These are phyloP conservation scores for Kodamaea jinghongensis DNA, from an alignment of 805 yeast genomes.

Conservation along the genomic window DNA sequence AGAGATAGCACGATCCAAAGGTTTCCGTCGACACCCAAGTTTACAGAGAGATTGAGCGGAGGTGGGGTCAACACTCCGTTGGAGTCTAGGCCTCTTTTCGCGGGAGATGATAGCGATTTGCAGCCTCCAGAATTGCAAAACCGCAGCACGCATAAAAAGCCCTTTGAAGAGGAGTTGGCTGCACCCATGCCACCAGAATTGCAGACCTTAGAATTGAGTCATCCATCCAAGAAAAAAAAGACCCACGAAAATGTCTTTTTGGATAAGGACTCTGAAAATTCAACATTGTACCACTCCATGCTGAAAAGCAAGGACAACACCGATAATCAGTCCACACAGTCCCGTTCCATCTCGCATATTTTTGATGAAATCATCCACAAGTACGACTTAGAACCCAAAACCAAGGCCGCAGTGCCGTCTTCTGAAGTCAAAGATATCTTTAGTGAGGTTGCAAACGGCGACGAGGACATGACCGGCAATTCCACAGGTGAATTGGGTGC, in stretches of 20 bases:
- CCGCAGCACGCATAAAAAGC: constrained; percentile 1
- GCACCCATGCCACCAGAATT: constrained; percentile 8
- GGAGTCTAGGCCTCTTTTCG: constrained; percentile 19
- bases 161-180: constrained; percentile 6
- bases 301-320: constrained; percentile 15
- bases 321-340: constrained; percentile 16
- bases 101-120: constrained; percentile 30
- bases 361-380: constrained; percentile 28
- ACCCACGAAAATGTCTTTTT: constrained; percentile 32
- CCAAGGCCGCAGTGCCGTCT: constrained; percentile 1
- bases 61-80: constrained; percentile 14
- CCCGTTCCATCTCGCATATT: constrained; percentile 31
- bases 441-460: constrained; percentile 10
- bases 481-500: constrained; percentile 25
- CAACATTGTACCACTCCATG: constrained; percentile 34
- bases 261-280: constrained; percentile 25
- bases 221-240: constrained; percentile 2
- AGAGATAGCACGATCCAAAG: constrained; percentile 16
- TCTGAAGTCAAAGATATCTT: constrained; percentile 11
- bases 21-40: constrained; percentile 15
- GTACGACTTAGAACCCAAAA: constrained; percentile 6
- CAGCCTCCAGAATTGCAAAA: constrained; percentile 24
- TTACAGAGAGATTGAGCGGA: constrained; percentile 15
- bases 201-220: constrained; percentile 8
- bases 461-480: constrained; percentile 15